These are phyloP conservation scores for Trichoderma asperellum DNA, from an alignment of 2,329 filamentous ascomycete genomes.

Conservation along the genomic window DNA sequence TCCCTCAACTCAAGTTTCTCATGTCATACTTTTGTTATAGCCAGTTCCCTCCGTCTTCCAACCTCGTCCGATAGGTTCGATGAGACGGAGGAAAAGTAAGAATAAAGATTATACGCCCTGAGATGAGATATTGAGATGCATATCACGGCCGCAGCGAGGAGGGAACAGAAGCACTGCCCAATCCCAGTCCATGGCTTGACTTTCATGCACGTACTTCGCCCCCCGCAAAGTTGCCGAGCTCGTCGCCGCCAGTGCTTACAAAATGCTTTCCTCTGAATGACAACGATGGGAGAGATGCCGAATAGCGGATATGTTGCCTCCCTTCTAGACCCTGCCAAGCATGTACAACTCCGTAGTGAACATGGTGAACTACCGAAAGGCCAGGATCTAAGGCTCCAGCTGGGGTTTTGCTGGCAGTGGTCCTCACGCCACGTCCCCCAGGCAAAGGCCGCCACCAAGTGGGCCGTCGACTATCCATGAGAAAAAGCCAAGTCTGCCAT, in stretches of 20 bases:
- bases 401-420: conserved; percentile 3
- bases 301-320: background rate
- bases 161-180: background rate
- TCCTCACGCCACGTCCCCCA: conserved; percentile 12
- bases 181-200: background rate
- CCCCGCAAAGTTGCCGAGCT: conserved; percentile 20
- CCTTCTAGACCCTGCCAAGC: background rate
- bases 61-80: background rate
- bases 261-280: background rate
- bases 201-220: conserved; percentile 23
- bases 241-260: conserved; percentile 14
- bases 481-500: conserved; percentile 13
- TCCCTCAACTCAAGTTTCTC: background rate
- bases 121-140: conserved; percentile 7
- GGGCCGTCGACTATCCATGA: background rate
- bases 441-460: background rate
- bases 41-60: background rate
- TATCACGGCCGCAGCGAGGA: conserved; percentile 8
- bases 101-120: background rate
- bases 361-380: background rate
- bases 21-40: background rate
- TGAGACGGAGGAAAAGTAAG: background rate
- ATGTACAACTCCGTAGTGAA: background rate
- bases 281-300: background rate
- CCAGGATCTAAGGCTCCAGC: background rate